Base-by-base conservation (phyloP, 495 filamentous ascomycete genomes). In the Penicillium psychrofluorescens region DNA sequence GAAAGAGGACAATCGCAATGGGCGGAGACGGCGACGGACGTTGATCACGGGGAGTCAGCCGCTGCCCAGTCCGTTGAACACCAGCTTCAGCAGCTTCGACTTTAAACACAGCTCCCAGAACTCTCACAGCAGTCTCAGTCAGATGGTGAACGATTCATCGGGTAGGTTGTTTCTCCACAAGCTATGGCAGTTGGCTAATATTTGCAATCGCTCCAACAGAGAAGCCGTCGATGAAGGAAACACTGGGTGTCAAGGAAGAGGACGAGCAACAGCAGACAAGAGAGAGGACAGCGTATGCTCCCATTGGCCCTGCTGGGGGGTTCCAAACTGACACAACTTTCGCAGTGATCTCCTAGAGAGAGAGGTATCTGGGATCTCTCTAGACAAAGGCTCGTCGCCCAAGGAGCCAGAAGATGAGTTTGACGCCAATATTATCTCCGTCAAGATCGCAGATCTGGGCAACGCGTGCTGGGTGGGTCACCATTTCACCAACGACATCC, bases 401-500 rank as follows among this genome's bases (percentile, higher is more conserved):
- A 64, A 58, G 35, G 59, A 62, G 7, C 53, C 54, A 6, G 65
- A 76, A 41, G 77, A 61, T 11, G 55, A 81, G 39, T 74, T 77
- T 13, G 61, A 77, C 37, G 62, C 60, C 38, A 83, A 90, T 47
- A 88, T 85, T 35, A 99, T 99, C 46, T 95, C 90, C 4, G 92
- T 99, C 55, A 99, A 99, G 71, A 99, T 99, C 63, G 92, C 92
- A 11, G 92, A 99, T 71, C 74, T 99, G 44, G 92, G 92, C 29
- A 99, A 99, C 59, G 92, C 92, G 8, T 99, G 92, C 69, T 99
- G 92, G 92, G 90, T 95, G 16, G 84, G 86, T 29, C 92, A 99
- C 61, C 92, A 99, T 62, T 99, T 99, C 67, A 99, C 92, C 50
- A 96, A 99, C 55, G 92, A 99, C 58, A 99, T 99, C 49, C 92